These are phyloP conservation scores for Pythium folliculosum DNA, from an alignment of 352 stramenopile genomes.

Conservation along the genomic window DNA sequence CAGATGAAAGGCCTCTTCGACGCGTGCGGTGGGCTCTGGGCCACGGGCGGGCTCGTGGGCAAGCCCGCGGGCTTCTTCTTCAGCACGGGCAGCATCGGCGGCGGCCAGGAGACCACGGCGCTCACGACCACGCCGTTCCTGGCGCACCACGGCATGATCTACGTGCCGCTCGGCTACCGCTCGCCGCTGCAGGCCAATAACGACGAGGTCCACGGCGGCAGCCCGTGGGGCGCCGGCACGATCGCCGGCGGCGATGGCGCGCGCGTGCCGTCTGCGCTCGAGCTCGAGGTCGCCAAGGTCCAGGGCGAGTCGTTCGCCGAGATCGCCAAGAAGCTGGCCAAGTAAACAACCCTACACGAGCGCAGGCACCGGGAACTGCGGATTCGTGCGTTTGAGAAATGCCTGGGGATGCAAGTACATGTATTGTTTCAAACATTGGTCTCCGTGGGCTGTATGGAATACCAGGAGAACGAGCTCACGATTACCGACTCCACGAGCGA, in stretches of 20 bases:
- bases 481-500: no score
- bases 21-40: conserved; percentile 63
- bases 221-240: conserved; percentile 56
- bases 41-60: conserved; percentile 46
- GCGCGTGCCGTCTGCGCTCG: conserved; percentile 50
- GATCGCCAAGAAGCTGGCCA: conserved; percentile 30
- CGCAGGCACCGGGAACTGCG: no score
- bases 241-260: conserved; percentile 61
- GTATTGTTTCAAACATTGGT: no score
- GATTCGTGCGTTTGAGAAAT: no score
- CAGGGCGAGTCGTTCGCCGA: conserved; percentile 64
- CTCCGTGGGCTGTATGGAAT: no score
- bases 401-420: no score
- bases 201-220: conserved; percentile 44
- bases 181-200: conserved; percentile 32
- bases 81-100: conserved; percentile 51
- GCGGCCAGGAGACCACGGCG: conserved; percentile 72
- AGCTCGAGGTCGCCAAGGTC: conserved; percentile 48
- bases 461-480: no score
- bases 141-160: conserved; percentile 77
- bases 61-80: conserved; percentile 73
- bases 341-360: neutral
- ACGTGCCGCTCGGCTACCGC: conserved; percentile 58
- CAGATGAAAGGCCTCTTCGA: conserved; percentile 83
- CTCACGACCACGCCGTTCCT: conserved; percentile 64